Evolutionary conservation across 345 rosid genomes (phyloP), one percentile per base, ranked within the genome.

Genomic region (Heritiera littoralis): DNA sequence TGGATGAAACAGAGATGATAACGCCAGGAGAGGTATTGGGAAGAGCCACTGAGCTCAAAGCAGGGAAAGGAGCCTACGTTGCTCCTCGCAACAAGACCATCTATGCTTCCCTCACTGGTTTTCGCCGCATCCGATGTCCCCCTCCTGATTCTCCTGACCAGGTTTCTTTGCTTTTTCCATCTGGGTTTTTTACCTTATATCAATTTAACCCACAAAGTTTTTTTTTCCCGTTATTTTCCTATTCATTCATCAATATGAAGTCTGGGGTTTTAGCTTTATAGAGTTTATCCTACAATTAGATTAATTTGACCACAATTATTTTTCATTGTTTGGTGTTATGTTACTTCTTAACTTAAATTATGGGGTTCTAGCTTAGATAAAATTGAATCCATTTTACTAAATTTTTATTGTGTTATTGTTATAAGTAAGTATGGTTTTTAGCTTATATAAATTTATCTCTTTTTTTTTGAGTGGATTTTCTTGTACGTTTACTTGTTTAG

Each of bases 11-110:
- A 81, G 89, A 82, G 86, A 32, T 85, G 83, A 97, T 92, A 74
- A 92, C 97, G 30, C 99, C 99, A 0, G 98, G 99, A 76, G 97
- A 94, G 40, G 82, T 88, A 2, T 76, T 96, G 72, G 98, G 99
- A 0, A 89, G 80, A 72, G 86, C 86, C 18, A 74, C 82, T 0
- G 90, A 91, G 30, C 69, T 96, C 52, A 94, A 84, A 83, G 84
- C 98, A 13, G 98, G 99, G 9, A 90, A 87, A 71, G 98, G 99
- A 28, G 89, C 99, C 4, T 92, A 94, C 80, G 77, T 84, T 41
- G 90, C 90, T 32, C 77, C 88, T 51, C 86, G 84, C 78, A 92
- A 86, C 65, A 77, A 84, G 70, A 83, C 92, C 38, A 89, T 96
- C 88, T 92, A 87, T 84, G 90, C 99, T 83, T 92, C 98, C 54